Conservation (phyloP, 768 basidiomycete species). For the Amanita rimosa region DNA sequence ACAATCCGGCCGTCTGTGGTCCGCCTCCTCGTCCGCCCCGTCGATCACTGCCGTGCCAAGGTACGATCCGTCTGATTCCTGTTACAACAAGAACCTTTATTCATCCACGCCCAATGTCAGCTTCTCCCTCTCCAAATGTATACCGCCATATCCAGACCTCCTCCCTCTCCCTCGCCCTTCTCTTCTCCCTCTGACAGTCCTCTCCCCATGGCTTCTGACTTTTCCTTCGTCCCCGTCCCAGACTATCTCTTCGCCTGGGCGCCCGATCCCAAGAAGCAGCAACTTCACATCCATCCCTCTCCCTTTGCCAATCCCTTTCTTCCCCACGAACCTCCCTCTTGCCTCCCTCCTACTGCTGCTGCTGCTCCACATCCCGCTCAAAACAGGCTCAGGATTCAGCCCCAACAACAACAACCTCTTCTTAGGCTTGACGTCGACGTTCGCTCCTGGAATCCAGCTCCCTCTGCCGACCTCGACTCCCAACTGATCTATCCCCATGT, state of each 20-base stretch:
- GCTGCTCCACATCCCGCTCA: slow-evolving; percentile 15
- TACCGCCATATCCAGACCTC: slow-evolving; percentile 23
- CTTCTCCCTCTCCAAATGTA: slow-evolving; percentile 14
- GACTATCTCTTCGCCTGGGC: slow-evolving; percentile 10
- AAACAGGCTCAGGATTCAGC: slow-evolving; percentile 11
- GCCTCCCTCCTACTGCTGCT: too few relatives aligned
- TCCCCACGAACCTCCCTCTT: neutral
- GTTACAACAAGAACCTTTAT: slow-evolving; percentile 4
- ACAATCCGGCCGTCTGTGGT: neutral
- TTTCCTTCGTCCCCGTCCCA: slow-evolving; percentile 1
- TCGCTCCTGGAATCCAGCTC: slow-evolving; percentile 6
- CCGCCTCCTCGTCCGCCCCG: slow-evolving; percentile 6
- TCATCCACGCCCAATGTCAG: slow-evolving; percentile 4
- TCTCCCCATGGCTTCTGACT: slow-evolving; percentile 10
- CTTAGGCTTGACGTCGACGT: slow-evolving; percentile 6
- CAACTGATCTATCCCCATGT: slow-evolving; percentile 12
- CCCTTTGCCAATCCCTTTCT: slow-evolving; percentile 9
- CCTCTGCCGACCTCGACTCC: slow-evolving; percentile 17
- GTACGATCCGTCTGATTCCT: slow-evolving; percentile 10
- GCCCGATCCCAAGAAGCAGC: slow-evolving; percentile 8
- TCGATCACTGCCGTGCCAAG: slow-evolving; percentile 19
- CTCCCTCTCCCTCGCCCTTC: slow-evolving; percentile 26
- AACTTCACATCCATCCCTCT: slow-evolving; percentile 7
- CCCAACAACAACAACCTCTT: slow-evolving; percentile 11
- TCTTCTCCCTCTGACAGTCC: slow-evolving; percentile 11